Evolutionary conservation across 2,329 filamentous ascomycete species (phyloP).

Genomic region (Penicillium sp.): DNA sequence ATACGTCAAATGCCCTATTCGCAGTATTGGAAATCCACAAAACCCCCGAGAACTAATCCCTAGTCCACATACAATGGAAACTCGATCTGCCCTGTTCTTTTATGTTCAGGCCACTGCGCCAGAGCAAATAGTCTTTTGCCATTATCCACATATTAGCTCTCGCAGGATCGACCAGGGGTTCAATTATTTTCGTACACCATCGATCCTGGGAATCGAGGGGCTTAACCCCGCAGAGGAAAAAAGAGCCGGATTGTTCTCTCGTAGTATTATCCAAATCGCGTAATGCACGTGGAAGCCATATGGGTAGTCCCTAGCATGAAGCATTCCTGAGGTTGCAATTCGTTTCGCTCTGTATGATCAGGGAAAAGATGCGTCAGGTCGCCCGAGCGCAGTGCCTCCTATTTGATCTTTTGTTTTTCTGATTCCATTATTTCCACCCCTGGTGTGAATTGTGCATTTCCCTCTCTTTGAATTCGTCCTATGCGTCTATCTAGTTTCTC

Average conservation of each 20-base stretch:
- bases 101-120: background rate
- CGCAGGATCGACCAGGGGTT: background rate
- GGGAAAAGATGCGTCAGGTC: background rate
- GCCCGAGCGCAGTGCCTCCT: background rate
- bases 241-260: background rate
- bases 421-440: background rate
- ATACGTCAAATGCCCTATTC: background rate
- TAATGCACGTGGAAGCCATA: slow-evolving; percentile 24
- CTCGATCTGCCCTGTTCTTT: background rate
- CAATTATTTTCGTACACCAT: background rate
- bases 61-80: no score
- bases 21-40: background rate
- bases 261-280: slow-evolving; percentile 3
- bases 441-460: background rate
- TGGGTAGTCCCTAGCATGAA: slow-evolving; percentile 18
- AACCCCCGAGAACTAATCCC: background rate
- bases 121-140: background rate
- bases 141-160: background rate
- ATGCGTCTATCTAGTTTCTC: background rate
- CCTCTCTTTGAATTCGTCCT: background rate
- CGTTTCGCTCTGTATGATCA: background rate
- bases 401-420: background rate
- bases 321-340: slow-evolving; percentile 7
- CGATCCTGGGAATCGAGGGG: background rate
- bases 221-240: background rate